Percentiles rank a stretch among this genome's conserved stretches.
Conservation (phyloP, 192 early-diverging fungal genomes). For the Oehlia diaphana region DNA sequence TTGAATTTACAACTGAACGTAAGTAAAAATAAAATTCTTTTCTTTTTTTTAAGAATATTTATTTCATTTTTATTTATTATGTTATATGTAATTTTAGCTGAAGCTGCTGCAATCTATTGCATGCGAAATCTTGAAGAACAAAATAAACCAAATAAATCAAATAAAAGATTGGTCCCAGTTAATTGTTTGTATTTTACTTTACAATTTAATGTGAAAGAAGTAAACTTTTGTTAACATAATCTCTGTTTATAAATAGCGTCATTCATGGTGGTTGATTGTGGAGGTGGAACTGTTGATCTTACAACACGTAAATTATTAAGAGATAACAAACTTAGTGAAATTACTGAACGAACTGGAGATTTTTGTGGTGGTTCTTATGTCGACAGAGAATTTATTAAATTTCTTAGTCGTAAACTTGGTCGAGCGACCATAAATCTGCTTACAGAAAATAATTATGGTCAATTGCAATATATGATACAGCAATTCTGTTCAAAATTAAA, state of each 20-base stretch:
- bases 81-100: neutral
- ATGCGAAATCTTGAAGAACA: neutral
- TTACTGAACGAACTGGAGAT: slow-evolving; percentile 46
- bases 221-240: neutral
- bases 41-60: neutral
- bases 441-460: neutral
- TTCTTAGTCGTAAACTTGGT: neutral
- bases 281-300: slow-evolving; percentile 44
- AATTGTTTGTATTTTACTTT: neutral
- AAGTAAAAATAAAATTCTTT: no score
- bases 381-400: slow-evolving; percentile 34
- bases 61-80: neutral
- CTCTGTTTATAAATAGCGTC: neutral
- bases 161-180: neutral
- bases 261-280: slow-evolving; percentile 43
- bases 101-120: slow-evolving; percentile 16
- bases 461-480: slow-evolving; percentile 9
- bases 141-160: neutral
- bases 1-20: neutral
- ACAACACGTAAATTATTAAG: neutral
- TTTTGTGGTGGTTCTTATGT: slow-evolving; percentile 49
- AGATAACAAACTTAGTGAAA: slow-evolving; percentile 36
- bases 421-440: neutral
- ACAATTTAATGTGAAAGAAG: neutral
- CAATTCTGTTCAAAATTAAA: slow-evolving; percentile 1